Conservation (phyloP, 352 stramenopile genomes). For the Phytophthora tentaculata region DNA sequence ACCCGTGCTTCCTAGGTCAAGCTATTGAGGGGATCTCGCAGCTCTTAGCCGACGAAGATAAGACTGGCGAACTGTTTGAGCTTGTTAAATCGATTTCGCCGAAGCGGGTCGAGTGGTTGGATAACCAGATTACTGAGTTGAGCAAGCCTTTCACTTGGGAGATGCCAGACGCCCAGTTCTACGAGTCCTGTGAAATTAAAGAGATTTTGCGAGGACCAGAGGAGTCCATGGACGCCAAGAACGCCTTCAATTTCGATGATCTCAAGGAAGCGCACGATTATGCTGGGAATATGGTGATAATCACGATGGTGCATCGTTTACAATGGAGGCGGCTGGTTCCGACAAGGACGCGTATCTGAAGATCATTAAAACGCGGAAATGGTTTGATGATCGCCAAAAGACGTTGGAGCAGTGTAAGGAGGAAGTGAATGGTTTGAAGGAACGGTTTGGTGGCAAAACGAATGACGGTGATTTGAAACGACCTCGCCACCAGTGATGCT, state of each 20-base stretch:
- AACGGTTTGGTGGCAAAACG: neutral
- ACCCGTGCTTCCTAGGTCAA: neutral
- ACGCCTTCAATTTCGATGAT: neutral
- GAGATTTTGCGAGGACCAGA: neutral
- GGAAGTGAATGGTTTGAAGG: neutral
- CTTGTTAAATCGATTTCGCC: neutral
- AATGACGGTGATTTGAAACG: neutral
- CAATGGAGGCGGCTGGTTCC: neutral
- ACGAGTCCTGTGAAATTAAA: neutral
- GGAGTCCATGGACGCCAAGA: neutral
- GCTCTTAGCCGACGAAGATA: neutral
- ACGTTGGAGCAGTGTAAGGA: neutral
- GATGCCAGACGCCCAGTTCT: neutral
- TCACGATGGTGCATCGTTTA: neutral
- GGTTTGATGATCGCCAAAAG: neutral
- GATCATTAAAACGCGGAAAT: slow-evolving; percentile 3
- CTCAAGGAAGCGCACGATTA: neutral
- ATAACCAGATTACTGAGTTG: neutral
- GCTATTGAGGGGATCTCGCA: neutral
- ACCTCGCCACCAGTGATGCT: neutral
- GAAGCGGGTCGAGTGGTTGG: neutral
- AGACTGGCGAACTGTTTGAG: neutral
- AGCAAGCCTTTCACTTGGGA: neutral
- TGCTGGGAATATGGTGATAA: neutral
- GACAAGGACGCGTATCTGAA: neutral